These are phyloP conservation scores for Camellia sinensis DNA, from an alignment of 148 eudicot species.

Conservation along the genomic window DNA sequence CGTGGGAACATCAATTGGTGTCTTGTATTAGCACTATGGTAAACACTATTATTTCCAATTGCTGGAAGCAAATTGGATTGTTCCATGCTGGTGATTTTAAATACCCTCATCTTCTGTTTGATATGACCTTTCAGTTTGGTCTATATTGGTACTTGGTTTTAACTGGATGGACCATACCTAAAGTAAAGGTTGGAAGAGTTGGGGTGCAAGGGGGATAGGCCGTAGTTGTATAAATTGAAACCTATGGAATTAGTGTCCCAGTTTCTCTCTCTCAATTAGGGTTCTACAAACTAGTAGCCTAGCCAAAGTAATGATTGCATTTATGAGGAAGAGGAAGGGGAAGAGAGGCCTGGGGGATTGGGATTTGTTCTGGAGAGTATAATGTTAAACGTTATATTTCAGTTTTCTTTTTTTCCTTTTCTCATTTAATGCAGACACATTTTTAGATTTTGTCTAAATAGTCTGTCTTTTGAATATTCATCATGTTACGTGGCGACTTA, in stretches of 20 bases:
- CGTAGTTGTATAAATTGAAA: too few species aligned
- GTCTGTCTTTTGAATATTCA: not conserved
- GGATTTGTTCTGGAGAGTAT: not conserved
- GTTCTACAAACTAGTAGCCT: too few species aligned
- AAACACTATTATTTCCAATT: not conserved
- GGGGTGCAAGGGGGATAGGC: not conserved
- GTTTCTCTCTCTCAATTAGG: too few species aligned
- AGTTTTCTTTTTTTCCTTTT: not conserved
- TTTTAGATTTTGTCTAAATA: not conserved
- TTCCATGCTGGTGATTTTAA: not conserved
- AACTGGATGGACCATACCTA: not conserved
- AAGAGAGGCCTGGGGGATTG: not conserved
- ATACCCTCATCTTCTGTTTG: not conserved
- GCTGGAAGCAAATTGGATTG: not conserved
- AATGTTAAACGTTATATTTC: not conserved
- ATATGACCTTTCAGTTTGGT: not conserved
- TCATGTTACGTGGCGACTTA: conserved; percentile 18
- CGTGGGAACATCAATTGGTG: too few species aligned
- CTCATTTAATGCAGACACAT: not conserved
- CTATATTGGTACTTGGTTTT: not conserved
- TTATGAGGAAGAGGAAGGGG: too few species aligned
- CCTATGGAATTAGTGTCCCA: not conserved
- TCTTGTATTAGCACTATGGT: not conserved
- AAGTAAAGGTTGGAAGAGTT: not conserved
- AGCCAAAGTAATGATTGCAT: too few species aligned